These are phyloP conservation scores for Atkinsonella hypoxylon DNA, from an alignment of 2,329 filamentous ascomycete species.

Conservation along the genomic window DNA sequence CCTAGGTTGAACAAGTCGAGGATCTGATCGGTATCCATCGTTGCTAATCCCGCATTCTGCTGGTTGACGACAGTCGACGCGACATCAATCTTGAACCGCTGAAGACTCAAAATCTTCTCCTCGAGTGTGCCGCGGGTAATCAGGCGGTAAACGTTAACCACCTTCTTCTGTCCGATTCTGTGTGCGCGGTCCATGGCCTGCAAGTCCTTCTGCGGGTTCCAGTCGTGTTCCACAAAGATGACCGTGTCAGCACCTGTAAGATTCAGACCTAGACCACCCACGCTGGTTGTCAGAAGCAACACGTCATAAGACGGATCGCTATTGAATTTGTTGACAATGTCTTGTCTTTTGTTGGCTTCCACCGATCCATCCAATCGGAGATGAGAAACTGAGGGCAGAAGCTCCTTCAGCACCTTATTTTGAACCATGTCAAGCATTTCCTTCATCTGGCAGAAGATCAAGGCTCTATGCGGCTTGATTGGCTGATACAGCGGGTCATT, in stretches of 20 bases:
- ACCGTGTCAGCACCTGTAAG: slow-evolving; percentile 95
- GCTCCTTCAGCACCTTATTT: slow-evolving; percentile 75
- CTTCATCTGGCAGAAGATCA: slow-evolving; percentile 99
- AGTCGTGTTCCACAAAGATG: slow-evolving; percentile 98
- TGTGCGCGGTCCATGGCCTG: slow-evolving; percentile 99
- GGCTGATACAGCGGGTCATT: slow-evolving; percentile 58
- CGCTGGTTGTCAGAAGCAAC: slow-evolving; percentile 83
- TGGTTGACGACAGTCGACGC: slow-evolving; percentile 97
- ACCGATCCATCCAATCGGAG: slow-evolving; percentile 90
- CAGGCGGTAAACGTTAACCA: slow-evolving; percentile 95
- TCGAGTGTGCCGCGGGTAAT: slow-evolving; percentile 93
- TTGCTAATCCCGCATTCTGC: slow-evolving; percentile 85
- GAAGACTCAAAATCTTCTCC: slow-evolving; percentile 95
- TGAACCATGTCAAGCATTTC: slow-evolving; percentile 99
- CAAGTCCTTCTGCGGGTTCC: slow-evolving; percentile 97
- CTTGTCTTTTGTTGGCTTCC: slow-evolving; percentile 85
- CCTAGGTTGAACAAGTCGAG: slow-evolving; percentile 90
- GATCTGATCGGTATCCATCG: slow-evolving; percentile 98
- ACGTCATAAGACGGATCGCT: slow-evolving; percentile 95
- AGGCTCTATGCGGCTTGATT: slow-evolving; percentile 88
- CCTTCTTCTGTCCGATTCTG: slow-evolving; percentile 98
- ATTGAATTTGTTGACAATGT: slow-evolving; percentile 98
- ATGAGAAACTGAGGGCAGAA: slow-evolving; percentile 87
- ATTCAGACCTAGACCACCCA: slow-evolving; percentile 89
- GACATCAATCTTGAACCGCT: slow-evolving; percentile 99